Base-by-base conservation (phyloP, 2,329 filamentous ascomycete species). In the Thelonectria blattea region DNA sequence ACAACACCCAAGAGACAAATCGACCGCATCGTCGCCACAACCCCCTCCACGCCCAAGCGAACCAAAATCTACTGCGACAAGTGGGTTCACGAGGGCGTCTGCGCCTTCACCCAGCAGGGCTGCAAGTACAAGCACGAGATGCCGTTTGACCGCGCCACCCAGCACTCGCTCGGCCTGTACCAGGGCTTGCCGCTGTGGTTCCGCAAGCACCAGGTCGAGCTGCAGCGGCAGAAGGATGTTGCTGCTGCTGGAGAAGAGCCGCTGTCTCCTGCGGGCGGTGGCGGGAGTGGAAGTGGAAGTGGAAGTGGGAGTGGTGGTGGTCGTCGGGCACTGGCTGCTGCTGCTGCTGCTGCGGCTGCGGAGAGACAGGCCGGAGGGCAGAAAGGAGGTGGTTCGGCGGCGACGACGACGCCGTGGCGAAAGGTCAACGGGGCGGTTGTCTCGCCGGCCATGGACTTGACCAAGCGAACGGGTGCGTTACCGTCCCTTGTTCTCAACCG, bases 91-190 rank as follows among this genome's bases (percentile, higher is more conserved):
- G 89, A 91, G 60, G 93, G 92, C 18, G 87, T 91, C 45, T 97
- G 93, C 73, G 90, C 90, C 63, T 97, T 92, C 74, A 88, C 85
- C 3, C 91, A 96, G 73, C 89, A 93, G 71, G 93, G 93, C 0
- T 97, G 93, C 79, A 87, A 89, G 65, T 97, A 88, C 80, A 94
- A 93, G 78, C 93, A 97, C 74, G 91, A 95, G 73, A 96, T 97
- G 90, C 93, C 93, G 0, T 75, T 79, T 24, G 87, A 93, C 65
- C 81, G 81, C 52, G 78, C 81, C 0, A 91, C 87, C 1, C 85
- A 96, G 67, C 78, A 85, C 45, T 80, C 83, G 7, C 81, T 96
- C 3, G 93, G 93, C 0, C 83, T 96, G 1, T 87, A 86, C 65
- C 83, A 88, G 62, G 86, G 86, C 0, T 76, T 85, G n/a, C 86